Evolutionary conservation across 495 filamentous ascomycete species (phyloP).

Genomic region (Aspergillus panamensis): DNA sequence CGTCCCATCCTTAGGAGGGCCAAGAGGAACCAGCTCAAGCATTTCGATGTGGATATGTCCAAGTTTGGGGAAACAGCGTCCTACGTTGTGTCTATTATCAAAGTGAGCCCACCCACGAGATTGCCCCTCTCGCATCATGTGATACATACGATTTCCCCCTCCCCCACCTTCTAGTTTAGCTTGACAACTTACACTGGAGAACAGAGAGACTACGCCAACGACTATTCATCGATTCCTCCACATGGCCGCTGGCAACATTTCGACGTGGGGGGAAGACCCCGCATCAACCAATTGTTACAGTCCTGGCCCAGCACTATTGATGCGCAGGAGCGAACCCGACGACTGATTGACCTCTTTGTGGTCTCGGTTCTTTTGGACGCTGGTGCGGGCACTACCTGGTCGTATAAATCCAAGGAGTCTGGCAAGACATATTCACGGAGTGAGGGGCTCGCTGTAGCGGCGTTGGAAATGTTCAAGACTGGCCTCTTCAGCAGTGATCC

Average conservation of each 20-base stretch:
- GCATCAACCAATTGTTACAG: conserved; percentile 62
- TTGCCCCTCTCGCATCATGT: conserved; percentile 7
- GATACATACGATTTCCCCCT: background rate
- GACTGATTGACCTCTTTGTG: conserved; percentile 64
- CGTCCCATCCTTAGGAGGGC: conserved; percentile 73
- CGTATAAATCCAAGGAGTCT: conserved; percentile 87
- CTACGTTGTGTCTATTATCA: conserved; percentile 96
- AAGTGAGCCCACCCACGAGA: conserved; percentile 51
- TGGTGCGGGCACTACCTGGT: conserved; percentile 64
- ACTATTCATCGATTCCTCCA: conserved; percentile 75
- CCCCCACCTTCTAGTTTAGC: background rate
- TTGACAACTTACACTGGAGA: conserved; percentile 17
- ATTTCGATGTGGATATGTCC: conserved; percentile 87
- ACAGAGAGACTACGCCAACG: conserved; percentile 83
- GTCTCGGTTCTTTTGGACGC: conserved; percentile 68
- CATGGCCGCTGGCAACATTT: conserved; percentile 74
- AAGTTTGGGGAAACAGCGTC: conserved; percentile 84
- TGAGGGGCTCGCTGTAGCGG: conserved; percentile 90
- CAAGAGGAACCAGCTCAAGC: conserved; percentile 69
- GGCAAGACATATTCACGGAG: conserved; percentile 80
- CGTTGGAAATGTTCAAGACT: conserved; percentile 95
- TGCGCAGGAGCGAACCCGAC: conserved; percentile 58
- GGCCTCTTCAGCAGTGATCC: conserved; percentile 87
- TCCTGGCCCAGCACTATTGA: conserved; percentile 62
- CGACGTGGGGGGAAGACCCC: conserved; percentile 62